Evolutionary conservation across 768 basidiomycete genomes (phyloP), one percentile per base, ranked within the genome.

Genomic region (Boletus coccyginus): DNA sequence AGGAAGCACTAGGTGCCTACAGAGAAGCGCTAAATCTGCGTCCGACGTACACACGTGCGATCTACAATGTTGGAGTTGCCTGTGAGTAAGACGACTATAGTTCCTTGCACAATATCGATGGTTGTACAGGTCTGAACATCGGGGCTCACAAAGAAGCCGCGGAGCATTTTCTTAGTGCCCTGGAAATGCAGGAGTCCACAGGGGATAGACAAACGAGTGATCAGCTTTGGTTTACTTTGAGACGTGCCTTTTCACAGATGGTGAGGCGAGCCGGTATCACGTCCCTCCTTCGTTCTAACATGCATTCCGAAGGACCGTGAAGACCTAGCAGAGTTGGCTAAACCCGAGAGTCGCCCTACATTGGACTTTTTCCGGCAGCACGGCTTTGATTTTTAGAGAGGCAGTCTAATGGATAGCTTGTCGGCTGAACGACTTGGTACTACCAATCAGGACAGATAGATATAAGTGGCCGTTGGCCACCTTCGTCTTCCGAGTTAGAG

Each of bases 11-110:
- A 10, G 89, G 88, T 16, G 90, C 88, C 14, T 97, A 99, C 70
- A 81, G 90, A 56, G 86, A 94, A 69, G 97, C 97, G 0, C 79
- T 99, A 27, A 87, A 85, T 65, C 75, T 98, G 46, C 84, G 94
- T 39, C 97, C 97, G 29, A 95, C 94, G 0, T 99, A 97, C 70
- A 98, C 97, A 1, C 86, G 97, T 12, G 97, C 95, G 11, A 92
- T 98, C 24, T 98, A 96, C 69, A 99, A 99, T 65, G 92, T 99
- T 36, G 97, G 95, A 43, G 97, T 99, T 29, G 94, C 95, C 21
- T 99, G 94, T 94, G 66, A 64, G 92, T 83, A 5, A n/a, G 31
- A 43, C 9, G 50, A 50, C 6, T 16, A 19, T 29, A 40, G 40
- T 46, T 50, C 56, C 27, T 45, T 29, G 46, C 55, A 11, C 44